Percentiles rank a stretch among this genome's conserved stretches.
These are phyloP conservation scores for Xylaria castorea DNA, from an alignment of 495 filamentous ascomycete species.

Conservation along the genomic window DNA sequence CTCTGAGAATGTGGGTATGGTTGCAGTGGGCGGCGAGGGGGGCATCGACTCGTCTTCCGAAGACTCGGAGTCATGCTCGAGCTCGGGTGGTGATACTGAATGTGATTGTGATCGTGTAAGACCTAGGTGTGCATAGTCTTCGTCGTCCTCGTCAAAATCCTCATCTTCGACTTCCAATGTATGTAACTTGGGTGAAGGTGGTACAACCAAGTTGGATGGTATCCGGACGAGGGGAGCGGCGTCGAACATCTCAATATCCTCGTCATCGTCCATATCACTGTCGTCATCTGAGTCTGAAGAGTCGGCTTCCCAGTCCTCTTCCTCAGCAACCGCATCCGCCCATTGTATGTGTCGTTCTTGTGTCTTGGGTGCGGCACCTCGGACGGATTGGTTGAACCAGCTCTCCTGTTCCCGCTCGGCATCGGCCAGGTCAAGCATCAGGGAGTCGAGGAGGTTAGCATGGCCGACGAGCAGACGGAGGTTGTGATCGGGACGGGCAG, in stretches of 20 bases:
- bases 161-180: constrained; percentile 49
- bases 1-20: constrained; percentile 71
- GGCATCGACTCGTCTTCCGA: constrained; percentile 75
- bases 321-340: constrained; percentile 78
- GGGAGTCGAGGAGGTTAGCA: constrained; percentile 94
- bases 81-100: constrained; percentile 73
- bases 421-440: constrained; percentile 94
- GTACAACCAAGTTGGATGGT: constrained; percentile 43
- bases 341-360: constrained; percentile 80
- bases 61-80: constrained; percentile 72
- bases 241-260: constrained; percentile 60
- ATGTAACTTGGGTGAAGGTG: constrained; percentile 40
- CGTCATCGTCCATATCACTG: constrained; percentile 58
- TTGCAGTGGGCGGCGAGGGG: constrained; percentile 76
- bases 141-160: constrained; percentile 72
- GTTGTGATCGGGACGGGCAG: constrained; percentile 88
- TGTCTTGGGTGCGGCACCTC: constrained; percentile 66
- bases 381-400: constrained; percentile 97
- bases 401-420: constrained; percentile 95
- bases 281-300: constrained; percentile 67
- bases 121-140: constrained; percentile 72
- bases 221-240: constrained; percentile 55
- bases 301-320: constrained; percentile 73
- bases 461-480: constrained; percentile 92
- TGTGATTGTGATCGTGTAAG: constrained; percentile 77